phyloP scores from a whole-genome alignment of 208 protist species.

The Crithidia sp. region DNA sequence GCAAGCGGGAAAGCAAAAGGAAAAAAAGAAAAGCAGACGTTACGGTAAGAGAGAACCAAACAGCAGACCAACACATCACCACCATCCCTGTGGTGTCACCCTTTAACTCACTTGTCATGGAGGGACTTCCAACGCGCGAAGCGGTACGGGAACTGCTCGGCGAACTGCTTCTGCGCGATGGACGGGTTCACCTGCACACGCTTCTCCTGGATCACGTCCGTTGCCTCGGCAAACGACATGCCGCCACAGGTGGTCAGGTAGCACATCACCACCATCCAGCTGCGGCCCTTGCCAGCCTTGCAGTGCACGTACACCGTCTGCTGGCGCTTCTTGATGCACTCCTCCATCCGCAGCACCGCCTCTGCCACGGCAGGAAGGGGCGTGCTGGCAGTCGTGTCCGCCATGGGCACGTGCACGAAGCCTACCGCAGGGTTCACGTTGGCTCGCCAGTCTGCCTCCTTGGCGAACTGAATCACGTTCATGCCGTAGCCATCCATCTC shows the following conservation, averaged over 20 bases:
- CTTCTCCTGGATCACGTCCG: conserved; percentile 37
- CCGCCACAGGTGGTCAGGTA: conserved; percentile 82
- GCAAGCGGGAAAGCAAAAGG: too few relatives aligned
- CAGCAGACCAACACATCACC: too few relatives aligned
- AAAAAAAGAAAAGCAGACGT: too few relatives aligned
- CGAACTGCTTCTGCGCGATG: conserved; percentile 57
- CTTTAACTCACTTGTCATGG: conserved; percentile 14
- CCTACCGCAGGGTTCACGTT: conserved; percentile 46
- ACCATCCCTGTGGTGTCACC: too few relatives aligned
- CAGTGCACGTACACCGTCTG: conserved; percentile 88
- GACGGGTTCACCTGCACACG: conserved; percentile 84
- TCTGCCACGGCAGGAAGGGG: conserved; percentile 51
- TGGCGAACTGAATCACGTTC: conserved; percentile 76
- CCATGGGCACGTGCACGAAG: conserved; percentile 76
- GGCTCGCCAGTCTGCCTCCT: conserved; percentile 66
- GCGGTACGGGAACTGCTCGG: conserved; percentile 53
- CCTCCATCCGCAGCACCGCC: conserved; percentile 69
- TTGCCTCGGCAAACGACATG: conserved; percentile 61
- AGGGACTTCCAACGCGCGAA: conserved; percentile 46
- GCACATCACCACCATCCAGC: conserved; percentile 89
- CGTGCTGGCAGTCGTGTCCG: conserved; percentile 66
- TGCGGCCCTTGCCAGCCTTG: conserved; percentile 90
- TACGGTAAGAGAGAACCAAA: too few relatives aligned
- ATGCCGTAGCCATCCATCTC: conserved; percentile 88
- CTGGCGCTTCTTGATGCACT: conserved; percentile 36